Conservation (phyloP, 2,329 filamentous ascomycete species). For the Colletotrichum camelliae region DNA sequence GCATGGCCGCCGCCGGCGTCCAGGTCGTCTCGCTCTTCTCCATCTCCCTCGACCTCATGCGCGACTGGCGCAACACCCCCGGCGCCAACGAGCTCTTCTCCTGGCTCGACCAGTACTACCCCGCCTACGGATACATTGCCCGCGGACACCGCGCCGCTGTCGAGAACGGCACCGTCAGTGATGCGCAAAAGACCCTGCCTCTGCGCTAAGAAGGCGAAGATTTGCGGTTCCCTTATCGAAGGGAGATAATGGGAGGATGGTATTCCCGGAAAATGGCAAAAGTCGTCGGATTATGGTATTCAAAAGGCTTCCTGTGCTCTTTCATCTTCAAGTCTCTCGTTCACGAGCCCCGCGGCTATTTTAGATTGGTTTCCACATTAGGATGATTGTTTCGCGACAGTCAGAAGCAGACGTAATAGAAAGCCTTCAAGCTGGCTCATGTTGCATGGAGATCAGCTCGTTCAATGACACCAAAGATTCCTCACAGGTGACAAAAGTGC, state of each 20-base stretch:
- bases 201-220: neutral
- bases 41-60: conserved; percentile 72
- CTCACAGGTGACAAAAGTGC: neutral
- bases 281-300: neutral
- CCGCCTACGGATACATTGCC: conserved; percentile 69
- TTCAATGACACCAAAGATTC: neutral
- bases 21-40: conserved; percentile 67
- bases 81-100: conserved; percentile 64
- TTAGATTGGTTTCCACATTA: neutral
- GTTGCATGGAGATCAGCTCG: neutral
- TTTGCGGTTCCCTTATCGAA: neutral
- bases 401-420: neutral
- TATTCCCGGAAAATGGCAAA: neutral
- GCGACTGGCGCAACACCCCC: conserved; percentile 67
- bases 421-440: neutral
- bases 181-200: conserved; percentile 51
- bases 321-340: conserved; percentile 9
- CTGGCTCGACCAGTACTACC: conserved; percentile 68
- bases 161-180: conserved; percentile 61
- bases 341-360: neutral
- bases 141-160: conserved; percentile 66
- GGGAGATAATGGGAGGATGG: neutral
- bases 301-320: neutral
- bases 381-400: neutral
- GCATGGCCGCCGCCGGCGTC: conserved; percentile 72